These are phyloP conservation scores for Marvania coccoides DNA, from an alignment of 139 green algal genomes.

Conservation along the genomic window DNA sequence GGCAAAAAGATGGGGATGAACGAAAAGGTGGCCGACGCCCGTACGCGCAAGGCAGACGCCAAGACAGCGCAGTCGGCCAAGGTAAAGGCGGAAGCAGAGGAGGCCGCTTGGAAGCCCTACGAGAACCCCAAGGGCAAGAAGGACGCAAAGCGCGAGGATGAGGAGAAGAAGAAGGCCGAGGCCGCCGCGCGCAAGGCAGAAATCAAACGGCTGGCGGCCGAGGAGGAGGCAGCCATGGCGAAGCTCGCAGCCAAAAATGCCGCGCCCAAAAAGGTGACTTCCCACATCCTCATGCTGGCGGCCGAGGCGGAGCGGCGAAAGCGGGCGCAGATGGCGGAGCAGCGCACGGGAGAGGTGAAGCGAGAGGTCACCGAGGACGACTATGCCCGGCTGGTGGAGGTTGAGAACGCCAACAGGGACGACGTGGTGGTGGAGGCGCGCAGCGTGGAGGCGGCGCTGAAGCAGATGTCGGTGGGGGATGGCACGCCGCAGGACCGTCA, in stretches of 20 bases:
- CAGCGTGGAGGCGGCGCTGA: conserved; percentile 46
- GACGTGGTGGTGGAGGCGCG: conserved; percentile 34
- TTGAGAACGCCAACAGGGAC: conserved; percentile 43
- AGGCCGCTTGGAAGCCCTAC: conserved; percentile 42
- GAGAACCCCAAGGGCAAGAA: conserved; percentile 41
- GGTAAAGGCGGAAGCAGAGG: conserved; percentile 30
- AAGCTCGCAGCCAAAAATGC: conserved; percentile 32
- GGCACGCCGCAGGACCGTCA: conserved; percentile 42
- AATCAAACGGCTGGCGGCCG: conserved; percentile 46
- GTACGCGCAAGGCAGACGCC: conserved; percentile 27
- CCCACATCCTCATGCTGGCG: neutral
- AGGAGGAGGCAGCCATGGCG: conserved; percentile 49
- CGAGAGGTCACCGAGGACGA: neutral
- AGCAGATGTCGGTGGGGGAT: conserved; percentile 38
- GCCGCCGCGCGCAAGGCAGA: conserved; percentile 45
- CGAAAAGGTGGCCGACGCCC: conserved; percentile 30
- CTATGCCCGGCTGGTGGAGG: conserved; percentile 2
- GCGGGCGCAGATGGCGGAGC: neutral
- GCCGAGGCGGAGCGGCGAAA: neutral
- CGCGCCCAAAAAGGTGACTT: conserved; percentile 23
- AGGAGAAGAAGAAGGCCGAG: conserved; percentile 46
- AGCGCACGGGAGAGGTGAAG: neutral
- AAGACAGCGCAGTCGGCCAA: conserved; percentile 26
- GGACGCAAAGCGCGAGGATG: conserved; percentile 52
- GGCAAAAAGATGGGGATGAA: conserved; percentile 19